Evolutionary conservation across 305 asterid genomes (phyloP).

Genomic region (Fraxinus sp.): DNA sequence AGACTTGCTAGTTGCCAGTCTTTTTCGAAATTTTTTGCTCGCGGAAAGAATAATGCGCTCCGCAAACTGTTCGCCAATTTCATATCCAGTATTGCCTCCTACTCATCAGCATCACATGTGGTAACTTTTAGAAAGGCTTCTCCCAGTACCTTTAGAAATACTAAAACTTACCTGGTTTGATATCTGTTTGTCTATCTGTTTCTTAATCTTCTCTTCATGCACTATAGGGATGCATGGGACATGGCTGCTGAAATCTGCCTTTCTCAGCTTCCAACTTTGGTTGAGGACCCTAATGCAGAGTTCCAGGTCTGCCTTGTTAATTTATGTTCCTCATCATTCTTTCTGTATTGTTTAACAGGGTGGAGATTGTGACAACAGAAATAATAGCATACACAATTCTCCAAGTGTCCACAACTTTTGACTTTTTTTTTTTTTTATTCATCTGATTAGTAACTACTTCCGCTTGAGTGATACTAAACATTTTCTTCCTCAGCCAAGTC

Average conservation of each 20-base stretch:
- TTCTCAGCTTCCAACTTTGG: constrained; percentile 91
- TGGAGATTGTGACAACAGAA: background rate
- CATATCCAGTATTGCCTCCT: constrained; percentile 84
- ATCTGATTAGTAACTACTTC: constrained; percentile 17
- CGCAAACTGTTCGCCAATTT: constrained; percentile 95
- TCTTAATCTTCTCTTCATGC: constrained; percentile 22
- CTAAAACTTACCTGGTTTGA: constrained; percentile 15
- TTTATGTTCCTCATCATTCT: background rate
- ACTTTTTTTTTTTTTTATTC: background rate
- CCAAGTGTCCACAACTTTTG: constrained; percentile 7
- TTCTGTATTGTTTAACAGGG: constrained; percentile 14
- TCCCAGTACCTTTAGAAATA: background rate
- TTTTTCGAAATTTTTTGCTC: constrained; percentile 50
- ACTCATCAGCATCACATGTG: constrained; percentile 99
- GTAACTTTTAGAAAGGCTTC: constrained; percentile 39
- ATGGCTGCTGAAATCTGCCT: constrained; percentile 99
- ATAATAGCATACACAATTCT: background rate
- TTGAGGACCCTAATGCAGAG: constrained; percentile 91
- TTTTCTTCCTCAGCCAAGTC: constrained; percentile 74
- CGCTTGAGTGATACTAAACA: constrained; percentile 24
- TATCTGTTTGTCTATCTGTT: constrained; percentile 15
- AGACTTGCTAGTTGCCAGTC: constrained; percentile 57
- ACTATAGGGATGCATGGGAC: constrained; percentile 98
- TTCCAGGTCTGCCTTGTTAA: constrained; percentile 62
- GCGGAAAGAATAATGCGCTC: constrained; percentile 99